Percentiles rank a stretch among this genome's conserved stretches.
Evolutionary conservation across 2,329 filamentous ascomycete genomes (phyloP).

Genomic region (Pseudocercospora vitis): DNA sequence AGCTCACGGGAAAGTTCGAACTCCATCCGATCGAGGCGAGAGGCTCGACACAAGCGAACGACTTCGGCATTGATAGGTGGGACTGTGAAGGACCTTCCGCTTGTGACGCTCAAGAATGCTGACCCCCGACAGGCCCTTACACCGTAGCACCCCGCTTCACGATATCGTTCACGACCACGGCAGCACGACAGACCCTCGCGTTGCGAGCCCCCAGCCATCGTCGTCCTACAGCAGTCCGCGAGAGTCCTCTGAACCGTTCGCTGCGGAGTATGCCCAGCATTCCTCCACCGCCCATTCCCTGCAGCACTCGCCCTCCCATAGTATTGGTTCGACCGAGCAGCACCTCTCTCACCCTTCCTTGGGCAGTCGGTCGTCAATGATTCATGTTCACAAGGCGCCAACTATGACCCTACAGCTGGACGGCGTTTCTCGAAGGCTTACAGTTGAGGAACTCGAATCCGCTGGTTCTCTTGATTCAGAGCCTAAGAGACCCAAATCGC

Average conservation of each 20-base stretch:
- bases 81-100: neutral
- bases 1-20: constrained; percentile 22
- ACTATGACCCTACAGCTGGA: constrained; percentile 38
- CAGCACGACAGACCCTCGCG: constrained; percentile 33
- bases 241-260: constrained; percentile 29
- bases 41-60: neutral
- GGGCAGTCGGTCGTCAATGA: constrained; percentile 28
- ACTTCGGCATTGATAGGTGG: neutral
- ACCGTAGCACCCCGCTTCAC: constrained; percentile 14
- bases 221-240: constrained; percentile 31
- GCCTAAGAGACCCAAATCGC: constrained; percentile 45
- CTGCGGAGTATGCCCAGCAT: constrained; percentile 33
- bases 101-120: constrained; percentile 30
- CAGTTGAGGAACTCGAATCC: constrained; percentile 35
- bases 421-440: constrained; percentile 37
- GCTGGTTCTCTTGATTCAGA: constrained; percentile 22
- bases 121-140: constrained; percentile 21
- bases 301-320: constrained; percentile 29
- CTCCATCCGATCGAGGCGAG: neutral
- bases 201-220: constrained; percentile 25
- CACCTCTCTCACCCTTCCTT: constrained; percentile 15
- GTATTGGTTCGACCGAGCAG: constrained; percentile 29
- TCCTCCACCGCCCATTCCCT: constrained; percentile 27
- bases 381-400: constrained; percentile 29
- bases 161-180: constrained; percentile 25